Evolutionary conservation across 208 protist genomes (phyloP).

Genomic region (Borovskyia barvae): DNA sequence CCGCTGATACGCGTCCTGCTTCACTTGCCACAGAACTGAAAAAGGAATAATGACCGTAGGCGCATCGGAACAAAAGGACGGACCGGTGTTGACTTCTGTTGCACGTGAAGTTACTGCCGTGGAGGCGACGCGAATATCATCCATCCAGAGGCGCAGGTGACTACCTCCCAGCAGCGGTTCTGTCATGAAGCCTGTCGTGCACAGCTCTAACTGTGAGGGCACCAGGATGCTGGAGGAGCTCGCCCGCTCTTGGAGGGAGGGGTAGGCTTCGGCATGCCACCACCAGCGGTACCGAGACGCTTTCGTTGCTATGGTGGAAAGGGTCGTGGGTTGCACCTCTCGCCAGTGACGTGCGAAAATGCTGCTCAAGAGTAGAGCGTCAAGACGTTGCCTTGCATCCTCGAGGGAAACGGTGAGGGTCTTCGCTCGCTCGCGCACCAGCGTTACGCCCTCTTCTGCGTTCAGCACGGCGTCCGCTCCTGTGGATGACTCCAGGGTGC

Average conservation of each 20-base stretch:
- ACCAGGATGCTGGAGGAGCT: background rate
- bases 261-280: conserved; percentile 7
- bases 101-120: too few relatives aligned
- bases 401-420: background rate
- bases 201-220: conserved; percentile 24
- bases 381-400: conserved; percentile 16
- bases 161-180: conserved; percentile 63
- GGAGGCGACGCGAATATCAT: conserved; percentile 27
- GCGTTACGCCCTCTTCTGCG: background rate
- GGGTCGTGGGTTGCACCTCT: conserved; percentile 24
- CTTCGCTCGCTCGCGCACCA: background rate
- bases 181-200: conserved; percentile 36
- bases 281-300: conserved; percentile 33
- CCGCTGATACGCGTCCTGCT: conserved; percentile 46
- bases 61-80: background rate
- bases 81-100: background rate
- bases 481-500: background rate
- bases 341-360: conserved; percentile 61
- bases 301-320: too few relatives aligned
- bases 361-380: conserved; percentile 61
- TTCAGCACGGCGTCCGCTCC: too few relatives aligned
- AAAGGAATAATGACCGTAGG: conserved; percentile 48
- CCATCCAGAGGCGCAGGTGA: conserved; percentile 39
- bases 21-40: conserved; percentile 51
- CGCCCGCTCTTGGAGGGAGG: background rate